A percentile compares a stretch with the other conserved stretches of the same genome.
Conservation (phyloP, 768 basidiomycete genomes). For the Agrocybe pediades region DNA sequence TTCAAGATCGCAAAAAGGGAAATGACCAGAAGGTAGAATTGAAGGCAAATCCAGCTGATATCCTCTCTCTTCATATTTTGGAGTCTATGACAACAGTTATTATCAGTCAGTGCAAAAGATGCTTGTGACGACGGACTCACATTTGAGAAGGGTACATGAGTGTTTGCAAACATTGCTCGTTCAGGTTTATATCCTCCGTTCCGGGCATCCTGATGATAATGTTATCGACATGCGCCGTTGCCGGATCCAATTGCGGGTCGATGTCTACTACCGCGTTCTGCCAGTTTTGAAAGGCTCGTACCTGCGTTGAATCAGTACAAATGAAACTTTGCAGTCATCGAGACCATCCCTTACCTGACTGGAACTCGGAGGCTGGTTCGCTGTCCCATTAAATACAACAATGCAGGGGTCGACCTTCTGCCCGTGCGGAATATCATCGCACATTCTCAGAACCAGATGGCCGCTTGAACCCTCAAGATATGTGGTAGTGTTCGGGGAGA, state of each 20-base stretch:
- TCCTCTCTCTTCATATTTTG: slow-evolving; percentile 48
- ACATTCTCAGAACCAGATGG: slow-evolving; percentile 39
- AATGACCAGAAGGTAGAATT: slow-evolving; percentile 57
- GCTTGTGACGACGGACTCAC: slow-evolving; percentile 39
- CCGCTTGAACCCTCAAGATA: slow-evolving; percentile 31
- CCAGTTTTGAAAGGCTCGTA: slow-evolving; percentile 10
- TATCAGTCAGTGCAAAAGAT: slow-evolving; percentile 32
- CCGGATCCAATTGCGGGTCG: slow-evolving; percentile 4
- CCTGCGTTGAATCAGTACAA: background rate
- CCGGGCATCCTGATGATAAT: slow-evolving; percentile 26
- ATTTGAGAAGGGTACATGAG: slow-evolving; percentile 46
- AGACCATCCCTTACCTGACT: background rate
- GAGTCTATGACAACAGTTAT: slow-evolving; percentile 31
- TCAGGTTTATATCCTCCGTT: slow-evolving; percentile 25
- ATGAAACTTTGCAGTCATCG: background rate
- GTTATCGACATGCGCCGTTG: slow-evolving; percentile 18
- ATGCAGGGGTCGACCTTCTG: slow-evolving; percentile 33
- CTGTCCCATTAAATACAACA: slow-evolving; percentile 32
- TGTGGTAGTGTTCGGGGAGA: slow-evolving; percentile 38
- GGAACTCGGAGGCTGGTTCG: slow-evolving; percentile 1
- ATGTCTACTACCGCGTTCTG: slow-evolving; percentile 16
- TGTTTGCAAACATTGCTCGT: slow-evolving; percentile 42
- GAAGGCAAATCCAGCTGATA: slow-evolving; percentile 44
- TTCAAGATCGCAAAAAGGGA: slow-evolving; percentile 50
- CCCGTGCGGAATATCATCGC: slow-evolving; percentile 43